These are phyloP conservation scores for Stachybotrys chlorohalonatus DNA, from an alignment of 2,329 filamentous ascomycete genomes.

Conservation along the genomic window DNA sequence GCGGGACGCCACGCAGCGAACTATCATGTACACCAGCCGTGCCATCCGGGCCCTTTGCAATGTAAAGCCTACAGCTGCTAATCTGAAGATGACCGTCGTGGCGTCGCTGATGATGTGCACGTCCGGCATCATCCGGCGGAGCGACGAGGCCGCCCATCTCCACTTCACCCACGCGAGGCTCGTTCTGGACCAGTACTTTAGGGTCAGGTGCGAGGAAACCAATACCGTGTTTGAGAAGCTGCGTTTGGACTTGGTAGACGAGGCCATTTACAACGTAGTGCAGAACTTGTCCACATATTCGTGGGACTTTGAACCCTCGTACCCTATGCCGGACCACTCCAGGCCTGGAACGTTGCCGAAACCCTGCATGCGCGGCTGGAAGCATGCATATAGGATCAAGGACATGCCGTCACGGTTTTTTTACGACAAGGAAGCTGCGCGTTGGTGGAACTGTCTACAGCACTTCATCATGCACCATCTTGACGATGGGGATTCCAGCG, in stretches of 20 bases:
- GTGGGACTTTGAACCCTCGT: conserved; percentile 8
- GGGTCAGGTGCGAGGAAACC: conserved; percentile 6
- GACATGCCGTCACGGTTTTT: conserved; percentile 9
- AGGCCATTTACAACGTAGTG: conserved; percentile 8
- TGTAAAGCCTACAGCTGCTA: background rate
- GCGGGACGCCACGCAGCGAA: conserved; percentile 1
- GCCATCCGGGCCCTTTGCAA: conserved; percentile 7
- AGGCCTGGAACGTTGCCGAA: background rate
- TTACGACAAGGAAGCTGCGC: conserved; percentile 7
- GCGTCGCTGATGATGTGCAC: conserved; percentile 10
- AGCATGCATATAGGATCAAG: conserved; percentile 4
- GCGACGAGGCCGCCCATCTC: conserved; percentile 6
- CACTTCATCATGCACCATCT: conserved; percentile 6
- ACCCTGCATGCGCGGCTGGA: background rate
- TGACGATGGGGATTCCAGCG: background rate
- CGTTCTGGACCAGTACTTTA: conserved; percentile 11
- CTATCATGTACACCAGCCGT: conserved; percentile 10
- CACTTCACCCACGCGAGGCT: conserved; percentile 10
- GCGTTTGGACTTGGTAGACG: background rate
- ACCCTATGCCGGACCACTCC: conserved; percentile 2
- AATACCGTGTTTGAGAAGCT: background rate
- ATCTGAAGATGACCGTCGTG: conserved; percentile 9
- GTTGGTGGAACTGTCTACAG: conserved; percentile 11
- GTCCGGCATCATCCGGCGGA: conserved; percentile 11
- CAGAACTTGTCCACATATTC: conserved; percentile 12